Conservation (phyloP, 2,329 filamentous ascomycete genomes). For the Acrocalymma vagum region DNA sequence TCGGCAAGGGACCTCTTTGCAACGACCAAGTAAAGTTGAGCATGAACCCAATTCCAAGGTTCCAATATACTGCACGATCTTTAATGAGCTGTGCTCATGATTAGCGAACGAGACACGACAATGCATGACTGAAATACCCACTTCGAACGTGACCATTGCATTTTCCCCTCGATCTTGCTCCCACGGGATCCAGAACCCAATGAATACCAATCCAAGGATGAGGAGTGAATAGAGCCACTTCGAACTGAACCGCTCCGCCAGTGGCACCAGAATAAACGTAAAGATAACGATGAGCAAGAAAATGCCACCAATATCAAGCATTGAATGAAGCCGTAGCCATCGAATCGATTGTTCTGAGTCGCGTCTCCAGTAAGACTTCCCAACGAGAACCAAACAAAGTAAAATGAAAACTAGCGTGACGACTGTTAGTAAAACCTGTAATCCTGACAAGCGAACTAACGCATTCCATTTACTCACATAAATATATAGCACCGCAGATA, state of each 20-base stretch:
- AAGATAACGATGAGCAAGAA: conserved; percentile 56
- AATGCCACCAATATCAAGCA: conserved; percentile 60
- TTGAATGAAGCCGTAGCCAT: conserved; percentile 66
- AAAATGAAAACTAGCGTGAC: too few relatives aligned
- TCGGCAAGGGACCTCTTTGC: conserved; percentile 70
- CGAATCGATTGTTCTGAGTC: conserved; percentile 71
- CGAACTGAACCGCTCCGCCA: conserved; percentile 60
- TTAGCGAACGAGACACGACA: too few relatives aligned
- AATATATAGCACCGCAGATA: too few relatives aligned
- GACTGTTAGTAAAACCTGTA: too few relatives aligned
- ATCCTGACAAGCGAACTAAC: too few relatives aligned
- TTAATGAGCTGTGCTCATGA: conserved; percentile 59
- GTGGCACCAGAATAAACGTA: conserved; percentile 58
- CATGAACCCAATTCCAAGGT: conserved; percentile 62
- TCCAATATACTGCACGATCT: conserved; percentile 69
- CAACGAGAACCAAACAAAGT: too few relatives aligned
- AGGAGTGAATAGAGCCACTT: conserved; percentile 58
- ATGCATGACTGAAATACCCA: conserved; percentile 23
- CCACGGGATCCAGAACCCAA: conserved; percentile 63
- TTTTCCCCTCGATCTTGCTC: conserved; percentile 61
- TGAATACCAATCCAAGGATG: conserved; percentile 62
- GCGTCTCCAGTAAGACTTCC: too few relatives aligned
- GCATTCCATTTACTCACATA: too few relatives aligned
- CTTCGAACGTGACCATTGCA: conserved; percentile 67
- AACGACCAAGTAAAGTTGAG: conserved; percentile 59